Base-by-base conservation (phyloP, 495 filamentous ascomycete genomes). In the Annulohypoxylon bovei region DNA sequence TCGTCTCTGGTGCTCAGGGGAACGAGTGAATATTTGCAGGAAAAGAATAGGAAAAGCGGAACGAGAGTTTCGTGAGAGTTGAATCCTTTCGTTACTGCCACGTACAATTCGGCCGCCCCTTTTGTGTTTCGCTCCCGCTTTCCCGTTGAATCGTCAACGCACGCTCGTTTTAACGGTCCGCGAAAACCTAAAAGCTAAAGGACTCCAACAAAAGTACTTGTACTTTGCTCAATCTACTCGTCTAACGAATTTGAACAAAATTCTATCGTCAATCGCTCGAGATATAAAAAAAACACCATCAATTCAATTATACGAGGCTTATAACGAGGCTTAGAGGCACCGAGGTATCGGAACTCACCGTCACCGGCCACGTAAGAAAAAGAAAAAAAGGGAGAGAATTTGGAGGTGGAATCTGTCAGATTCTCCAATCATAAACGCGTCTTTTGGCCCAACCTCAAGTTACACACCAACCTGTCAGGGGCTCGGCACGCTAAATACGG, bases 11-110 rank as follows among this genome's bases (percentile, higher is more conserved):
- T 54, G 50, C 49, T 71, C 61, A 64, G 70, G 54, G 62, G 47
- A 33, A 50, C 40, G 65, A 16, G 60, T 47, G 59, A 71, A 65
- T 39, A 61, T 50, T 37, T 52, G 23, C 63, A 63, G 57, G 40
- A 56, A 62, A 60, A 59, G 37, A 56, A 67, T 30, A 20, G 40
- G 32, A 58, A 67, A 55, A 67, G 44, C 49, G 56, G 11, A 44
- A 18, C 25, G 33, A 57, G 52, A 54, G 46, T 40, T 63, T 27
- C 53, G 22, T 16, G 55, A 61, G 64, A 67, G 58, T 71, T 68
- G 68, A 59, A 37, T 73, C 62, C 72, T 35, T 71, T 78, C 72
- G 74, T 77, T 78, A 75, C 65, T 67, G 50, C 53, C 63, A 74
- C 53, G 60, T 65, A 68, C 62, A 32, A 68, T 42, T 68, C 53